Conservation (phyloP, 1,139 yeast genomes). For the Blastobotrys indianensis region DNA sequence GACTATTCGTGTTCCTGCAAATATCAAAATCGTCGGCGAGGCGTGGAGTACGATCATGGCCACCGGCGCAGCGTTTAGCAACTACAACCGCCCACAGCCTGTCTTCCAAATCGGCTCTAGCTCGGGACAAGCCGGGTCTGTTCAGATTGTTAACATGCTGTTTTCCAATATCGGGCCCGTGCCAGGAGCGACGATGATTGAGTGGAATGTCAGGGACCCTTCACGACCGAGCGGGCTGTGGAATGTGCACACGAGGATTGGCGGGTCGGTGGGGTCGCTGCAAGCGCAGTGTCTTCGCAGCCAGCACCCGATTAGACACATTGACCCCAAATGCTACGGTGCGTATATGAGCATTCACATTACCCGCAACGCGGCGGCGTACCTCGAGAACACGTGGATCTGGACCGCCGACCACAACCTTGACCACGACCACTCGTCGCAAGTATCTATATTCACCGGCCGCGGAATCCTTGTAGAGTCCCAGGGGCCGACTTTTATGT, state of each 20-base stretch:
- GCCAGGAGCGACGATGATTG: constrained; percentile 12
- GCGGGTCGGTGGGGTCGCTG: constrained; percentile 13
- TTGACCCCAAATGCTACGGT: constrained; percentile 10
- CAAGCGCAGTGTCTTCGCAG: constrained; percentile 4
- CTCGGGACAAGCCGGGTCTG: constrained; percentile 11
- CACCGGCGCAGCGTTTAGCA: constrained; percentile 7
- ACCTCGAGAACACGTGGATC: constrained; percentile 15
- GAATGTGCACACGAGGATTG: constrained; percentile 14
- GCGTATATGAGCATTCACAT: constrained; percentile 13
- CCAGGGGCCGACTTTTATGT: constrained; percentile 8
- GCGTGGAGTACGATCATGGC: constrained; percentile 14
- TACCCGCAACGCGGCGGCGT: constrained; percentile 12
- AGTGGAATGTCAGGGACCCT: constrained; percentile 11
- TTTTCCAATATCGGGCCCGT: constrained; percentile 12
- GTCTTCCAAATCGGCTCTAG: constrained; percentile 12
- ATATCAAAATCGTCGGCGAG: constrained; percentile 14
- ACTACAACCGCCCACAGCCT: constrained; percentile 6
- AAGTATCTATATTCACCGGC: constrained; percentile 12
- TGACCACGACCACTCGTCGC: constrained; percentile 9
- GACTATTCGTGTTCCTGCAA: constrained; percentile 13
- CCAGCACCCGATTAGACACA: neutral
- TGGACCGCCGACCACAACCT: constrained; percentile 12
- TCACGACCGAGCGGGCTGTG: constrained; percentile 11
- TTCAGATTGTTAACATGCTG: constrained; percentile 14
- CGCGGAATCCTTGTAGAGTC: constrained; percentile 14